Base-by-base conservation (phyloP, 257 asterid species). In the Salvia splendens region DNA sequence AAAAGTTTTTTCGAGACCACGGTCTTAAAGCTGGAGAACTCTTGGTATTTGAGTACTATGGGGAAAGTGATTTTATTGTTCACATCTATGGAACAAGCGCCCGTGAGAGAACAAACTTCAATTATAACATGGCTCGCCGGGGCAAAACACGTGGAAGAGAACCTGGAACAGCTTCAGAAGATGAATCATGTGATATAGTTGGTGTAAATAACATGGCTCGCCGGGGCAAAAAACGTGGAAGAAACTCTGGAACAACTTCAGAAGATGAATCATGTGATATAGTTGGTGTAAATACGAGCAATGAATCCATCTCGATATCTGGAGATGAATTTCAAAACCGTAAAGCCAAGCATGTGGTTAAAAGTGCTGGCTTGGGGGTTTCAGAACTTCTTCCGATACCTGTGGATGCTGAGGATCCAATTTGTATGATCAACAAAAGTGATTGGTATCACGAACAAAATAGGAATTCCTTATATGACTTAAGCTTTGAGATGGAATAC, bases 41-140 rank as follows among this genome's bases (percentile, higher is more conserved):
- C 5, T 43, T 91, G 65, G 9, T 75, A 3, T 83, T 91, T 67
- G 41, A 73, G 55, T 82, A 72, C 52, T 43, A 67, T 38, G 47
- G 41, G 35, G 79, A 56, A 8, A 48, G 76, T 17, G 85, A 80
- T 73, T 89, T 91, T 68, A 70, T 75, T 58, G 89, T 85, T 51
- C 79, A 75, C 0, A 60, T 84, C 52, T 81, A 6, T 68, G 89
- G 74, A 41, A 72, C 5, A 73, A 79, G 67, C 68, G 89, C 86
- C 7, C 15, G 69, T 6, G 87, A 81, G 69, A 83, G 58, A 64
- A 12, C 5, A 12, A 42, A 58, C 55, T 78, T 69, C 30, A 42
- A 61, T 41, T 32, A 58, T n/a, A 43, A 15, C 55, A 40, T 47
- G 54, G 38, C 35, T 6, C 41, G 11, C 5, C 67, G 0, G 16